Evolutionary conservation across 306 rosid genomes (phyloP), one percentile per base, ranked within the genome.

Genomic region (Cicer pinnatifidum): DNA sequence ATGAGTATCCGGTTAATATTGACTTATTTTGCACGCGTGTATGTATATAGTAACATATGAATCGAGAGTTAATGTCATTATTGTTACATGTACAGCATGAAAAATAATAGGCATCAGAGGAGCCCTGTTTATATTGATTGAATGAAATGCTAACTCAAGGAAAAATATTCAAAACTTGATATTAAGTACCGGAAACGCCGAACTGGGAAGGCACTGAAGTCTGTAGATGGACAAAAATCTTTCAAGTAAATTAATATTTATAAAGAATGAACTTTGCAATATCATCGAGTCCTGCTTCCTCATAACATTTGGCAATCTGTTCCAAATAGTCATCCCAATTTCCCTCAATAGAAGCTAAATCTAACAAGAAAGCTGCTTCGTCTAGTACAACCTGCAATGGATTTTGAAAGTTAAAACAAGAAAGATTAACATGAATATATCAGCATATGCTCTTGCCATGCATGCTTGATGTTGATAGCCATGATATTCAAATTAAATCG

Each of bases 321-420:
- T 85, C 94, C 58, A 85, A 50, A 23, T 74, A 84, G 16, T 82
- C 89, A 56, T 94, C 98, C 97, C 97, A 91, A 33, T 84, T 88
- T 68, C 96, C 98, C 9, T 94, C 97, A 47, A 91, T 77, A 51
- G 98, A 94, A 79, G 97, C 93, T 73, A 94, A 82, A 86, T 93
- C 98, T 87, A 91, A 75, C 86, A 89, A 74, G 81, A 91, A 91
- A 23, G 97, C 98, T 40, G 98, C 96, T 84, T 91, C 97, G 60
- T 94, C 97, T 71, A 94, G 84, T 28, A 86, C 91, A 85, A 91
- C 89, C 97, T 94, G 84, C 68, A 85, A 54, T 66, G 45, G 9
- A 28, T 78, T 78, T 73, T 41, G 51, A 11, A 20, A 39, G 63
- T 44, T 54, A 69, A 53, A 73, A 51, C 40, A 73, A 57, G 16